These are phyloP conservation scores for Prosopis cineraria DNA, from an alignment of 306 rosid genomes.

Conservation along the genomic window DNA sequence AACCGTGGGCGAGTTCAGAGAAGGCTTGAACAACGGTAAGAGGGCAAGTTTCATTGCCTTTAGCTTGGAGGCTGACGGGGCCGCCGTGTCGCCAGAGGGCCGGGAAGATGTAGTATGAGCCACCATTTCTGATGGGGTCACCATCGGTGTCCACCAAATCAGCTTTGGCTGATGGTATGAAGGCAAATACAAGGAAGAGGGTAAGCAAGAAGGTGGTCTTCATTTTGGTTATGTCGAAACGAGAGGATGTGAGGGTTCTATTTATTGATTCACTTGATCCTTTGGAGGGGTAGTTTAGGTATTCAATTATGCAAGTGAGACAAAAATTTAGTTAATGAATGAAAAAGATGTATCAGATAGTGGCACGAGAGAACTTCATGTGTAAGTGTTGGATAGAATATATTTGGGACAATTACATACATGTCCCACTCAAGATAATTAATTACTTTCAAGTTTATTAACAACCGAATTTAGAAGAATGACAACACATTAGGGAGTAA, in stretches of 20 bases:
- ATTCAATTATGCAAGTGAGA: neutral
- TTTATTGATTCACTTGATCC: too few species aligned
- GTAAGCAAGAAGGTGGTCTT: neutral
- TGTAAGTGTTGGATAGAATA: too few species aligned
- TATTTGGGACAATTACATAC: too few species aligned
- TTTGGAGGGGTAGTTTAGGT: neutral
- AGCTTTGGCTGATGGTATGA: neutral
- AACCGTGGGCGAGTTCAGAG: neutral
- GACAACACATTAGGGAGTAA: too few species aligned
- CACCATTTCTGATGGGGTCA: neutral
- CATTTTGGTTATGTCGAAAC: neutral
- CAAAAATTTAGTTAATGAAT: too few species aligned
- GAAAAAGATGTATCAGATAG: too few species aligned
- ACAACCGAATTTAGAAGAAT: too few species aligned
- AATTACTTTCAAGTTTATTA: too few species aligned
- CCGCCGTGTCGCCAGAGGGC: neutral
- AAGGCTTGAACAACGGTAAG: neutral
- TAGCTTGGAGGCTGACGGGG: neutral
- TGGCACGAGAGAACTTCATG: too few species aligned
- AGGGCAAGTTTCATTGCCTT: neutral
- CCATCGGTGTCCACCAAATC: neutral
- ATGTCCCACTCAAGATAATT: too few species aligned
- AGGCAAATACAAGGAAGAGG: neutral
- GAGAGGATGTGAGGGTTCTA: neutral
- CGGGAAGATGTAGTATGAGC: neutral